Base-by-base conservation (phyloP, 1,284 basidiomycete genomes). In the Thelephora terrestris region DNA sequence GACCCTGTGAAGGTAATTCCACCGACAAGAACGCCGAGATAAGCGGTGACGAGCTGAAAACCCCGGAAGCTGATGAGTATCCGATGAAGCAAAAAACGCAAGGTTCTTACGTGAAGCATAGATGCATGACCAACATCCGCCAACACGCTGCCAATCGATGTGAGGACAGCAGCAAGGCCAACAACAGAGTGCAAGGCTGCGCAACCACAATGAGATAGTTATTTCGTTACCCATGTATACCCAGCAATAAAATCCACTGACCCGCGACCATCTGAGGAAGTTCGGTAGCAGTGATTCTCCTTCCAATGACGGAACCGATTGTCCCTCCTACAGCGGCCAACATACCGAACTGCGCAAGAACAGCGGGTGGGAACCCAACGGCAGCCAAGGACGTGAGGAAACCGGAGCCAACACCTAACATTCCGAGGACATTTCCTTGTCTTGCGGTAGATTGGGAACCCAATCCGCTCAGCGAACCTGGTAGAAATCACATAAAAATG, bases 21-120 rank as follows among this genome's bases (percentile, higher is more conserved):
- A 64, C 79, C 85, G 58, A 91, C 90, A 39, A 91, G 78, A 24
- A 91, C 84, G 17, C 88, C 88, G 25, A 91, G 73, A 61, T 91
- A 90, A 1, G 89, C 88, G 0, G 87, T 86, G 21, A 87, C 78
- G 47, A 86, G 71, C 39, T 42, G 7, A 6, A 42, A 20, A 14
- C 2, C n/a, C 7, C 29, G 14, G 25, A 25, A 14, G 21, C 21
- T 21, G 21, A 42, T 20, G 2, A 20, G 17, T 14, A 10, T n/a
- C 39, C 12, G 17, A 12, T 21, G 25, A 21, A n/a, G 5, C 35
- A 4, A 25, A 42, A 2, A 6, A 14, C 5, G 18, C 5, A 10
- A 16, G 21, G 14, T 32, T 10, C 39, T 14, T 25, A 42, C 39
- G 59, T 91, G 88, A 27, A 91, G 68, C 2, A 72, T 81, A 2